Percentiles rank a stretch among this genome's conserved stretches.
These are phyloP conservation scores for Fusarium lateritium DNA, from an alignment of 2,329 filamentous ascomycete genomes.

Conservation along the genomic window DNA sequence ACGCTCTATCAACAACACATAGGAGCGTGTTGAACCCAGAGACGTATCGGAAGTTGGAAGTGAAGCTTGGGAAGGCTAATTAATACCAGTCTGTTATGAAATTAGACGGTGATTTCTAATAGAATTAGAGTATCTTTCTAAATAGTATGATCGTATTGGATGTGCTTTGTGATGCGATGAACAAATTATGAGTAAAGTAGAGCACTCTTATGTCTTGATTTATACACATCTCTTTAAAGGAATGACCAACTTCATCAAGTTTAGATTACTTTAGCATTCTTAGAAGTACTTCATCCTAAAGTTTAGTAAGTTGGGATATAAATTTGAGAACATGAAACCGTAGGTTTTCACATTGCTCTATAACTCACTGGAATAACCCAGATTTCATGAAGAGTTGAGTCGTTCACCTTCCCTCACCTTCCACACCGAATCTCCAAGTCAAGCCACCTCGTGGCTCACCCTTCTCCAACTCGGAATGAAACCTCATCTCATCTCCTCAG, in stretches of 20 bases:
- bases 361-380: no score
- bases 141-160: not conserved
- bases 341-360: no score
- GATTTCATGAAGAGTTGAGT: not conserved
- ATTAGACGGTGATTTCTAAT: not conserved
- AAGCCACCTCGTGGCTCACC: slow-evolving; percentile 33
- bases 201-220: not conserved
- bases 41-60: slow-evolving; percentile 58
- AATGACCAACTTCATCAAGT: no score
- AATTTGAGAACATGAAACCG: no score
- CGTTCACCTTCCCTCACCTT: not conserved
- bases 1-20: slow-evolving; percentile 63
- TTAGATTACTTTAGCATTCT: no score
- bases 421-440: slow-evolving; percentile 4
- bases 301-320: no score
- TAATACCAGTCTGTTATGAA: slow-evolving; percentile 8
- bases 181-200: no score
- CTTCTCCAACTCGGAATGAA: slow-evolving; percentile 26
- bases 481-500: not conserved
- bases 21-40: slow-evolving; percentile 65
- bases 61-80: slow-evolving; percentile 33
- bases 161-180: not conserved
- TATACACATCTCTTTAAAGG: not conserved
- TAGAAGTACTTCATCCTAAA: no score
- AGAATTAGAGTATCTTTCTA: not conserved